Evolutionary conservation across 495 filamentous ascomycete genomes (phyloP).

Genomic region (Aspergillus funiculosus): DNA sequence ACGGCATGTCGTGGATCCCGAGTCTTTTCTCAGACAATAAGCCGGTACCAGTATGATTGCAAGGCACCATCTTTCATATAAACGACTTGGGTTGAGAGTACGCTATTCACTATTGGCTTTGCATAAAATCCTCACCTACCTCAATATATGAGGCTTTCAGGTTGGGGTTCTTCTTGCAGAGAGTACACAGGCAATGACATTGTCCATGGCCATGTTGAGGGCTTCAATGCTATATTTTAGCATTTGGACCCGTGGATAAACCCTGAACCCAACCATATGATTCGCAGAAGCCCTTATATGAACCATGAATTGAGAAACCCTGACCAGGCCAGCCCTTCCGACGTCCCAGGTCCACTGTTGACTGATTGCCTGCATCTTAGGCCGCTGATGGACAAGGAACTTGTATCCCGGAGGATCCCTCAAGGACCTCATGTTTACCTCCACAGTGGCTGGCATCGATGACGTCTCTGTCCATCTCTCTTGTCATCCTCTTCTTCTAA

Average conservation of each 20-base stretch:
- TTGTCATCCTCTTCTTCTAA: slow-evolving; percentile 4
- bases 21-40: not conserved
- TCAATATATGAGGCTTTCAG: not conserved
- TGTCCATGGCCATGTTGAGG: not conserved
- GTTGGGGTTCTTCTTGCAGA: not conserved
- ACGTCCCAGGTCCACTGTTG: slow-evolving; percentile 20
- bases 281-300: slow-evolving; percentile 7
- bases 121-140: too few species aligned
- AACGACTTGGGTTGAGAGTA: not conserved
- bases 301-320: slow-evolving; percentile 14
- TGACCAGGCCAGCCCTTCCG: slow-evolving; percentile 14
- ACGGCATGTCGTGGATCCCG: slow-evolving; percentile 3
- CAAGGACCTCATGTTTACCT: slow-evolving; percentile 6
- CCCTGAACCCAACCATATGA: slow-evolving; percentile 1
- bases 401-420: slow-evolving; percentile 6
- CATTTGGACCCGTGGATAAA: slow-evolving; percentile 10
- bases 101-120: too few species aligned
- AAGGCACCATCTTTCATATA: not conserved
- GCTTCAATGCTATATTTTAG: not conserved
- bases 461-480: slow-evolving; percentile 16
- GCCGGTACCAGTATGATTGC: not conserved
- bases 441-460: slow-evolving; percentile 15
- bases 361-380: slow-evolving; percentile 13
- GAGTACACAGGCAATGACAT: not conserved
- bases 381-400: not conserved